A percentile compares a stretch with the other conserved stretches of the same genome.
Evolutionary conservation across 495 filamentous ascomycete species (phyloP).

Genomic region (Copromyces sp.): DNA sequence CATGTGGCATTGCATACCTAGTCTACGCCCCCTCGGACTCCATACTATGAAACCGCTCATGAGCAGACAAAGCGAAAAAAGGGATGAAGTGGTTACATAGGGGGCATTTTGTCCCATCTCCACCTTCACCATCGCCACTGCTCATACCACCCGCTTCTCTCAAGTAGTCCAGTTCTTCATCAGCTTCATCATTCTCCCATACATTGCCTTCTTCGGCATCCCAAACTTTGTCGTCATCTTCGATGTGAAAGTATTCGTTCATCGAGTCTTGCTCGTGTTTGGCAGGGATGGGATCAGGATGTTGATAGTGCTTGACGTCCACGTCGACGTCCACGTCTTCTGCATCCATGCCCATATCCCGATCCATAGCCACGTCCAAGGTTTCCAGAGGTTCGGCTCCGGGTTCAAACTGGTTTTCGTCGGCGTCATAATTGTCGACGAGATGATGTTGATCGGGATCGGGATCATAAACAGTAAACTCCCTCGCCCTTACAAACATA

Average conservation of each 20-base stretch:
- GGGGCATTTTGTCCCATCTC: slow-evolving; percentile 29
- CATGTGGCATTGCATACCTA: not conserved
- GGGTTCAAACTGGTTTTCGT: not conserved
- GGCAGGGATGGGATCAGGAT: slow-evolving; percentile 7
- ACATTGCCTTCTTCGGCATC: slow-evolving; percentile 34
- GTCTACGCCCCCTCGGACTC: slow-evolving; percentile 10
- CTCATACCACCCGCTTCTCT: not conserved
- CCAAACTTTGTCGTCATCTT: slow-evolving; percentile 29
- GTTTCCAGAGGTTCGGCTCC: not conserved
- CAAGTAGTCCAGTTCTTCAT: not conserved
- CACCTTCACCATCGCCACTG: not conserved
- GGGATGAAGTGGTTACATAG: slow-evolving; percentile 58
- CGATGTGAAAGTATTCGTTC: slow-evolving; percentile 11
- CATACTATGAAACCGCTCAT: slow-evolving; percentile 57
- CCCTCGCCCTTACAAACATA: slow-evolving; percentile 61
- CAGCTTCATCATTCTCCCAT: slow-evolving; percentile 16
- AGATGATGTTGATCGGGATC: not conserved
- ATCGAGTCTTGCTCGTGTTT: not conserved
- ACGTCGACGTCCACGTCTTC: too few relatives aligned
- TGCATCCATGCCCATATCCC: not conserved
- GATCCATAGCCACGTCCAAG: not conserved
- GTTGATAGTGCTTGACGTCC: slow-evolving; percentile 1
- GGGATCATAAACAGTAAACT: slow-evolving; percentile 43
- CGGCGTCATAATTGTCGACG: not conserved
- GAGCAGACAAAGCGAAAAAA: slow-evolving; percentile 60